phyloP scores from a whole-genome alignment of 192 early-diverging fungal species.

The Coemansia sp. region DNA sequence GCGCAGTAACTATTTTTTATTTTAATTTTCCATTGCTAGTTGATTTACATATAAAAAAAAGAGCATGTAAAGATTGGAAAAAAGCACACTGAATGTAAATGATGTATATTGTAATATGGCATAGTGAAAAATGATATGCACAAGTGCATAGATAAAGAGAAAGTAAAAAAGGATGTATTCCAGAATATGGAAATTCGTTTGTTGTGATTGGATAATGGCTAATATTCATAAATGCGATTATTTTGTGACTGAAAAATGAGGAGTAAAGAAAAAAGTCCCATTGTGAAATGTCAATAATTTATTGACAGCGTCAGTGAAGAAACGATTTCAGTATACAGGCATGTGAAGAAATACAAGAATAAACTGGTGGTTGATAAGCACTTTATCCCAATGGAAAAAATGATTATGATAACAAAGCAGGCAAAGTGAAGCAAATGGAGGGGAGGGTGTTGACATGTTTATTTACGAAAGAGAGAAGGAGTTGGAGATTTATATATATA shows the following conservation, averaged over 20 bases:
- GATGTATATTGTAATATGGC: constrained; percentile 6
- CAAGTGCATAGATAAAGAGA: constrained; percentile 6
- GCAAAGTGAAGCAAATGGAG: too few relatives aligned
- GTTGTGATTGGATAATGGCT: neutral
- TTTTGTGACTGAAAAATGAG: neutral
- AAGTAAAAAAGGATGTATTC: neutral
- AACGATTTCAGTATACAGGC: neutral
- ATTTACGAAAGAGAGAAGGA: neutral
- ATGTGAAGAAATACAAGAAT: too few relatives aligned
- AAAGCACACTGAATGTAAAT: neutral
- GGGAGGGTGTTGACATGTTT: neutral
- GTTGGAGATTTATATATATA: neutral
- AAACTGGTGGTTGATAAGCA: too few relatives aligned
- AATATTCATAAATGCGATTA: neutral
- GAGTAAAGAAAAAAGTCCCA: neutral
- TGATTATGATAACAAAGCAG: neutral
- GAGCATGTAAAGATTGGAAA: neutral
- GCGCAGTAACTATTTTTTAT: constrained; percentile 8
- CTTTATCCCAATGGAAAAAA: neutral
- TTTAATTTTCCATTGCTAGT: neutral
- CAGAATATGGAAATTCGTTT: neutral
- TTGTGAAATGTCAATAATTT: constrained; percentile 20
- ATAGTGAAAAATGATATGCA: constrained; percentile 1
- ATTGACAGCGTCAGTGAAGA: constrained; percentile 1
- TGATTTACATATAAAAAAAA: neutral